Conservation (phyloP, 2,329 filamentous ascomycete genomes). For the Cercospora beticola region DNA sequence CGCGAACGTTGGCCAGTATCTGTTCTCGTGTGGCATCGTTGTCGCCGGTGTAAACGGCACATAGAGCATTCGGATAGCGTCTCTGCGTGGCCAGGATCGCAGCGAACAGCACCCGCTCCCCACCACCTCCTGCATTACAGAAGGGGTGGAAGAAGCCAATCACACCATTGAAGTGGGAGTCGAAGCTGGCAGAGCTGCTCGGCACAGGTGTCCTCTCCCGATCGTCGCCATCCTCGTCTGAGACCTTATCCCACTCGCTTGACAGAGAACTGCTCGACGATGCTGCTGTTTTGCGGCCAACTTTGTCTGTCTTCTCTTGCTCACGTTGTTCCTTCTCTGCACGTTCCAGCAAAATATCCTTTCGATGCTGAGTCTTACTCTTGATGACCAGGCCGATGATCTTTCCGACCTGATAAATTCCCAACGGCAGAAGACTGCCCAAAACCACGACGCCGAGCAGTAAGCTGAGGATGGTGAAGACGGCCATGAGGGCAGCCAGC, state of each 20-base stretch:
- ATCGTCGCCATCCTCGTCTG: conserved; percentile 42
- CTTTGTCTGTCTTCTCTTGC: not conserved
- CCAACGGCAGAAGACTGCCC: conserved; percentile 30
- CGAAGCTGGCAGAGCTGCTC: conserved; percentile 46
- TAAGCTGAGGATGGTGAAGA: conserved; percentile 17
- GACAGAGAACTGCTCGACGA: conserved; percentile 47
- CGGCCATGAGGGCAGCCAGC: conserved; percentile 4
- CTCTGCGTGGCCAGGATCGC: conserved; percentile 88
- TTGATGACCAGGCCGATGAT: conserved; percentile 32
- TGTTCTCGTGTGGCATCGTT: conserved; percentile 78
- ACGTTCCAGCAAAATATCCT: conserved; percentile 34
- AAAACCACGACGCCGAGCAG: conserved; percentile 27
- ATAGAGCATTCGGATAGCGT: conserved; percentile 83
- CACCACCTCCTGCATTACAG: conserved; percentile 94
- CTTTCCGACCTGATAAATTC: conserved; percentile 28
- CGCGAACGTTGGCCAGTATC: conserved; percentile 65
- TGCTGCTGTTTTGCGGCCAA: conserved; percentile 15
- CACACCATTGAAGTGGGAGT: conserved; percentile 74
- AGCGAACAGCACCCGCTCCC: conserved; percentile 94
- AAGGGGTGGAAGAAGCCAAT: conserved; percentile 98
- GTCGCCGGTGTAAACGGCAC: conserved; percentile 93
- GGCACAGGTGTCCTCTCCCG: conserved; percentile 39
- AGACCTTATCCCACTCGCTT: conserved; percentile 70
- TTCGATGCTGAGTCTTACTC: conserved; percentile 34
- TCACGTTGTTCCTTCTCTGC: conserved; percentile 29